A percentile compares a stretch with the other conserved stretches of the same genome.
These are phyloP conservation scores for Penicillium corylophilum DNA, from an alignment of 2,329 filamentous ascomycete species.

Conservation along the genomic window DNA sequence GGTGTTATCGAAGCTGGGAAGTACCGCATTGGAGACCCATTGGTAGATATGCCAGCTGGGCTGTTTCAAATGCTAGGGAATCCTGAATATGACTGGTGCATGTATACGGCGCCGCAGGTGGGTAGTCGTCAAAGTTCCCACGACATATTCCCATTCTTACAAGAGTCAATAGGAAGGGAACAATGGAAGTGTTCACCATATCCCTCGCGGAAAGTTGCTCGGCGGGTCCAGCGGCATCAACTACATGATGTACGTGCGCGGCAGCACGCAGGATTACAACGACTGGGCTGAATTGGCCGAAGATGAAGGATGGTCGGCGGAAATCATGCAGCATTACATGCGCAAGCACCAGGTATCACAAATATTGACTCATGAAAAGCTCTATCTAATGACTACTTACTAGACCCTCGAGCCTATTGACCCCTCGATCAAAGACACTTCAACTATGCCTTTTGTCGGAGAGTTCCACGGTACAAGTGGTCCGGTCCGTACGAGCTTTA, in stretches of 20 bases:
- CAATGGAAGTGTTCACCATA: constrained; percentile 18
- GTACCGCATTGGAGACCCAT: constrained; percentile 28
- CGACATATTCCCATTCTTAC: background rate
- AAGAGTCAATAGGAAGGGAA: constrained; percentile 17
- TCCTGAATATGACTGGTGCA: constrained; percentile 38
- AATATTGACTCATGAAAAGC: background rate
- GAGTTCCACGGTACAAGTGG: constrained; percentile 17
- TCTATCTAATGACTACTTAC: background rate
- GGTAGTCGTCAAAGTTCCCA: background rate
- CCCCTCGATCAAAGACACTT: constrained; percentile 17
- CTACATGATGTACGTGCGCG: constrained; percentile 46
- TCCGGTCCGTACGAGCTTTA: constrained; percentile 16
- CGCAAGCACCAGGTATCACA: constrained; percentile 20
- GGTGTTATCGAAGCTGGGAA: constrained; percentile 48
- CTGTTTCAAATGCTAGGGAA: constrained; percentile 27
- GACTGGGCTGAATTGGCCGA: constrained; percentile 33
- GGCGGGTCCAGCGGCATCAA: constrained; percentile 39
- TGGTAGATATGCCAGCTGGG: constrained; percentile 27
- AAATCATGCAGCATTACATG: constrained; percentile 24
- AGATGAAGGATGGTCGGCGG: constrained; percentile 29
- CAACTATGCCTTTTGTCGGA: constrained; percentile 16
- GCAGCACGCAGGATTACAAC: constrained; percentile 30
- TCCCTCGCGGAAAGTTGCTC: constrained; percentile 33
- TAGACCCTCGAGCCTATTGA: constrained; percentile 33
- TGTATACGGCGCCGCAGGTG: constrained; percentile 30